Percentiles rank a stretch among this genome's conserved stretches.
phyloP scores from a whole-genome alignment of 495 filamentous ascomycete genomes.

The Tirmania nivea region DNA sequence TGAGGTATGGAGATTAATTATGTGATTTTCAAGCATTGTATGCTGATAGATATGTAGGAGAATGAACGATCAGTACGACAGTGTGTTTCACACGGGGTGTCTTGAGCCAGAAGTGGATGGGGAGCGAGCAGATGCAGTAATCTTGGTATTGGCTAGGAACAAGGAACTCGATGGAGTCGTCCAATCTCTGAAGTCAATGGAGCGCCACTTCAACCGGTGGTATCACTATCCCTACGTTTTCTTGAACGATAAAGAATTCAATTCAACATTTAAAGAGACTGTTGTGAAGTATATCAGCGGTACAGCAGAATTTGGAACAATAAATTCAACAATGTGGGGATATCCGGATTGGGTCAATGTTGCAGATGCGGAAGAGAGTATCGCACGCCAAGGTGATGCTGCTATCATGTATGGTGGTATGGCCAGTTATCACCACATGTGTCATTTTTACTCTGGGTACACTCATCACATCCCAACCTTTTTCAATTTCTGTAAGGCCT shows the following conservation, averaged over 20 bases:
- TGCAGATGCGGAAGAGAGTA: constrained; percentile 83
- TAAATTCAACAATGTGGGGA: constrained; percentile 80
- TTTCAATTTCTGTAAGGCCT: neutral
- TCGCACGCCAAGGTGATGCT: constrained; percentile 83
- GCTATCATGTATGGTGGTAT: constrained; percentile 99
- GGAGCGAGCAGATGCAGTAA: constrained; percentile 70
- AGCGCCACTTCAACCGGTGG: constrained; percentile 98
- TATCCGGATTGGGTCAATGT: constrained; percentile 91
- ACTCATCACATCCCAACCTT: neutral
- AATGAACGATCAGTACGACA: constrained; percentile 94
- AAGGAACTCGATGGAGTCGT: constrained; percentile 93
- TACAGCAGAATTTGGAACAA: constrained; percentile 81
- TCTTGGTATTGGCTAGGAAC: constrained; percentile 89
- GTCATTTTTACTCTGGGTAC: constrained; percentile 87
- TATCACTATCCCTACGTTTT: constrained; percentile 98
- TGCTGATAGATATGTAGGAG: constrained; percentile 34
- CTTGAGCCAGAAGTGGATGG: constrained; percentile 40
- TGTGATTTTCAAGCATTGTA: neutral
- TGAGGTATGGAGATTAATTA: constrained; percentile 42
- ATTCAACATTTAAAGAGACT: constrained; percentile 70
- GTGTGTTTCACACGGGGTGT: constrained; percentile 85
- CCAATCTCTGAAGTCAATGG: constrained; percentile 91
- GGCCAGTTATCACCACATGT: constrained; percentile 98
- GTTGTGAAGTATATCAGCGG: constrained; percentile 75
- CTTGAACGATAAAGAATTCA: constrained; percentile 93